Evolutionary conservation across 2,329 filamentous ascomycete species (phyloP), one percentile per base, ranked within the genome.

Genomic region (Huntiella bhutanensis): DNA sequence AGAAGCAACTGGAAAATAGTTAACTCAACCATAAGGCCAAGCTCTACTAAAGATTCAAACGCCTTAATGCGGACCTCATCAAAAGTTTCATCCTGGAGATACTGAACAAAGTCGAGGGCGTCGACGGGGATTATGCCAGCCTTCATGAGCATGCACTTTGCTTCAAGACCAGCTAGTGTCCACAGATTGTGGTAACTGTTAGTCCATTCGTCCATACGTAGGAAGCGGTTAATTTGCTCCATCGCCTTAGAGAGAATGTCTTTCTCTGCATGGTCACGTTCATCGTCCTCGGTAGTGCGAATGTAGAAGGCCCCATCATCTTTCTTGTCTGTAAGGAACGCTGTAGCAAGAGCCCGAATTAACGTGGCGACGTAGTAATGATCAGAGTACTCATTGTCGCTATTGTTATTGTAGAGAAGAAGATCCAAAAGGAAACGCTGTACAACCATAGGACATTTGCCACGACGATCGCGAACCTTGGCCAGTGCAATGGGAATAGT

Each of bases 371-470:
- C 75, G 57, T 95, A 98, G 55, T 83, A 78, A 51, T 87, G 80
- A 56, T 98, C 92, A 4, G 87, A 94, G 57, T 76, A 92, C 43
- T 79, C 63, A 55, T 98, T 98, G 50, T 82, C 80, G 2, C 82
- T 79, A 57, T 98, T 98, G 62, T 98, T 87, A 57, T 98, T 98
- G 64, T 86, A 88, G 42, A 82, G 80, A 33, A 98, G 67, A 57
- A 92, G 82, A 54, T 95, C 86, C 16, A 93, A 73, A 41, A 98
- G 73, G 59, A 95, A 93, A 35, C 75, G 73, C 48, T 87, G 82
- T 4, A 85, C 85, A 45, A 78, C 69, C 56, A 80, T 68, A 0
- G 88, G 87, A 46, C 86, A 87, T 55, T 76, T 80, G 34, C 85
- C 82, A 4, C 57, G 62, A 35, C 67, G 66, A 55, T 88, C 80